Conservation (phyloP, 345 rosid species). For the Atalantia buxifolia region DNA sequence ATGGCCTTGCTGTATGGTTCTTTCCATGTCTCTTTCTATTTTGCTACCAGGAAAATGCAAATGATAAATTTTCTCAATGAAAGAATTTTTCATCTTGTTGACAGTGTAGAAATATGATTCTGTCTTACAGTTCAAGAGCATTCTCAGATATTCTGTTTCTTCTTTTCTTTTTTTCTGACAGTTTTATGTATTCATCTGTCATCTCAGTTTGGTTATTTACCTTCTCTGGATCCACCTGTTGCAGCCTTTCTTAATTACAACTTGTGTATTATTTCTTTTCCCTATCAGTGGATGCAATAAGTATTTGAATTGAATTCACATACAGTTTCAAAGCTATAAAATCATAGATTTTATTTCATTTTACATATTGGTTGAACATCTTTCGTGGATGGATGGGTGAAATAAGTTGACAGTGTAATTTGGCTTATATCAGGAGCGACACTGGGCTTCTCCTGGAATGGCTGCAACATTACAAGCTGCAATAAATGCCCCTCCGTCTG, state of each 20-base stretch:
- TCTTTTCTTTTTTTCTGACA: not conserved
- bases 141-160: not conserved
- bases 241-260: conserved; percentile 1
- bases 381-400: conserved; percentile 1
- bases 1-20: conserved; percentile 81
- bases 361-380: not conserved
- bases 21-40: conserved; percentile 1
- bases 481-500: conserved; percentile 58
- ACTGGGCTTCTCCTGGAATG: conserved; percentile 73
- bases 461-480: conserved; percentile 74
- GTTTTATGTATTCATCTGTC: not conserved
- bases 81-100: not conserved
- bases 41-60: not conserved
- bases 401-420: not conserved
- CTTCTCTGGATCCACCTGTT: not conserved
- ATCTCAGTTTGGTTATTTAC: not conserved
- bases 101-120: not conserved
- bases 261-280: not conserved
- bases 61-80: not conserved
- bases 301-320: not conserved
- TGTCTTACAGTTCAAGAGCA: not conserved
- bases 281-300: not conserved
- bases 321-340: not conserved
- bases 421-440: conserved; percentile 67
- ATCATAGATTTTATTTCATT: not conserved